A percentile compares a stretch with the other conserved stretches of the same genome.
These are phyloP conservation scores for Colletotrichum incanum DNA, from an alignment of 2,329 filamentous ascomycete species.

Conservation along the genomic window DNA sequence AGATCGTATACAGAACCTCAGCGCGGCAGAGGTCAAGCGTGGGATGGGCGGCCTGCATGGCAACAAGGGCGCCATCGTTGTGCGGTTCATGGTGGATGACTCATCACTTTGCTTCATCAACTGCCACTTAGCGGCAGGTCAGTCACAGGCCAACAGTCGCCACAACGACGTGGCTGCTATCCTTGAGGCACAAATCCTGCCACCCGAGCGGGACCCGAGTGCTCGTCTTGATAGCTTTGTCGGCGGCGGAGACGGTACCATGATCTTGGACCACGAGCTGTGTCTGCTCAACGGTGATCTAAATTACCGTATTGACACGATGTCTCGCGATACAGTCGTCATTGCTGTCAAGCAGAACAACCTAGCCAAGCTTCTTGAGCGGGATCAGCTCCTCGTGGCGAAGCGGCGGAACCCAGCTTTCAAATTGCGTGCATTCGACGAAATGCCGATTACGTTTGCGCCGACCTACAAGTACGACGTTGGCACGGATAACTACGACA, in stretches of 20 bases:
- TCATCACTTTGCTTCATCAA: slow-evolving; percentile 97
- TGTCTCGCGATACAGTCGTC: slow-evolving; percentile 94
- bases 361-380: slow-evolving; percentile 87
- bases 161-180: slow-evolving; percentile 95
- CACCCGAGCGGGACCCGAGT: slow-evolving; percentile 77
- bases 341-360: slow-evolving; percentile 87
- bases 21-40: slow-evolving; percentile 89
- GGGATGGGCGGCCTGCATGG: slow-evolving; percentile 96
- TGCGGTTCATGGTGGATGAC: slow-evolving; percentile 95
- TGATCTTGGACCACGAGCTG: slow-evolving; percentile 98
- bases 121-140: slow-evolving; percentile 95
- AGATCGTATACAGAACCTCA: slow-evolving; percentile 82
- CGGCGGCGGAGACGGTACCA: slow-evolving; percentile 92
- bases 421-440: slow-evolving; percentile 89
- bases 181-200: slow-evolving; percentile 84
- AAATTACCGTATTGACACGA: slow-evolving; percentile 98
- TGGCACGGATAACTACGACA: slow-evolving; percentile 93
- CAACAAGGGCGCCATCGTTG: slow-evolving; percentile 94
- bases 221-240: slow-evolving; percentile 84
- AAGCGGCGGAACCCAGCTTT: slow-evolving; percentile 92
- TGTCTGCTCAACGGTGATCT: slow-evolving; percentile 96
- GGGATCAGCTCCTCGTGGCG: slow-evolving; percentile 93
- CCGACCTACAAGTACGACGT: slow-evolving; percentile 99
- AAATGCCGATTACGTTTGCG: slow-evolving; percentile 90
- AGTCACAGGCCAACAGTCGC: slow-evolving; percentile 89